phyloP scores from a whole-genome alignment of 2,329 filamentous ascomycete species.

The Fusarium pseudograminearum region DNA sequence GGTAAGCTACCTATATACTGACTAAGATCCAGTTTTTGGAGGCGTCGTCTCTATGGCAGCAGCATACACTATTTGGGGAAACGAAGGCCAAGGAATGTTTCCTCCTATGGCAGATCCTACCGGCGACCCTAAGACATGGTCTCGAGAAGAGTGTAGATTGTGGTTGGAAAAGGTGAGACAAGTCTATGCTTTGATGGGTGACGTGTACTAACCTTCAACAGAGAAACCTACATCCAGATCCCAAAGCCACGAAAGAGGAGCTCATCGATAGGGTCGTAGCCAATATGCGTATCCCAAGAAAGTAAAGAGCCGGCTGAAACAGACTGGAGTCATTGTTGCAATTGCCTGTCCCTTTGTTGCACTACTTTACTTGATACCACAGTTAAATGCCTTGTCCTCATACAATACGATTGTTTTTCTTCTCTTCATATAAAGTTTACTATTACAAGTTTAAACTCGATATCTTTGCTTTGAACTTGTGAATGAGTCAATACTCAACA shows the following conservation, averaged over 20 bases:
- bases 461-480: neutral
- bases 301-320: slow-evolving; percentile 20
- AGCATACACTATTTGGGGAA: slow-evolving; percentile 90
- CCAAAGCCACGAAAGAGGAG: slow-evolving; percentile 59
- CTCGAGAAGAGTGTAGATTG: slow-evolving; percentile 78
- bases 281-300: slow-evolving; percentile 60
- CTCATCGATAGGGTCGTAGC: slow-evolving; percentile 60
- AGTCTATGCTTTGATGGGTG: neutral
- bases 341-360: slow-evolving; percentile 4
- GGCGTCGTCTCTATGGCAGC: slow-evolving; percentile 44
- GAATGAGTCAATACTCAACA: neutral
- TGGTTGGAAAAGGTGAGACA: slow-evolving; percentile 81
- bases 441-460: neutral
- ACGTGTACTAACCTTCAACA: slow-evolving; percentile 38
- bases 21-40: slow-evolving; percentile 35
- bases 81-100: slow-evolving; percentile 74
- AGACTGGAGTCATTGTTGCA: slow-evolving; percentile 2
- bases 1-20: slow-evolving; percentile 30
- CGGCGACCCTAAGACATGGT: slow-evolving; percentile 79
- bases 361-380: slow-evolving; percentile 20
- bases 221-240: slow-evolving; percentile 61
- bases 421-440: neutral
- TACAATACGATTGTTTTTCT: neutral
- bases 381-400: slow-evolving; percentile 1
- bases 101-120: slow-evolving; percentile 80